Percentiles rank a stretch among this genome's conserved stretches.
phyloP scores from a whole-genome alignment of 2,329 filamentous ascomycete genomes.

The Bipolaris cookei region DNA sequence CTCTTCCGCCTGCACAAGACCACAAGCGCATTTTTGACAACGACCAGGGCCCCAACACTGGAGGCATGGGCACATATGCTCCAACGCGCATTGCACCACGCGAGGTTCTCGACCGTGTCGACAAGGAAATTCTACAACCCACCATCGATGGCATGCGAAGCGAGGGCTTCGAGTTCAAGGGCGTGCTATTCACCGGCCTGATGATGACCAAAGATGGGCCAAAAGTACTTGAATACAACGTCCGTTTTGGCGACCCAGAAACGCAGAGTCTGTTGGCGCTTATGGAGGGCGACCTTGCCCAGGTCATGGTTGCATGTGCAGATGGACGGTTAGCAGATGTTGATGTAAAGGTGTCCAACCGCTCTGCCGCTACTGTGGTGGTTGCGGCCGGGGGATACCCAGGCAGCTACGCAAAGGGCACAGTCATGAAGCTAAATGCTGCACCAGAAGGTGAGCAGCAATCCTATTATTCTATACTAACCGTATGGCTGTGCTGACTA shows the following conservation, averaged over 20 bases:
- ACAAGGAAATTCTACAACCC: constrained; percentile 83
- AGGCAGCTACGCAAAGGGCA: constrained; percentile 79
- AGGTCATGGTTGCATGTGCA: constrained; percentile 86
- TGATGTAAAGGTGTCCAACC: constrained; percentile 68
- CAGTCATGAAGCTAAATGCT: constrained; percentile 62
- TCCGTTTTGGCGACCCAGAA: constrained; percentile 90
- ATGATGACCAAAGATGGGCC: constrained; percentile 87
- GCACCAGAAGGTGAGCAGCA: constrained; percentile 57
- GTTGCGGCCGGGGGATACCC: constrained; percentile 92
- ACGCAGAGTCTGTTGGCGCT: constrained; percentile 85
- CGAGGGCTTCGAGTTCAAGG: constrained; percentile 65
- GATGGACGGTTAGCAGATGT: constrained; percentile 75
- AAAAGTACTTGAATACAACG: constrained; percentile 90
- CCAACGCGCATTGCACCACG: constrained; percentile 63
- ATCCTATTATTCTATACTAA: constrained; percentile 34
- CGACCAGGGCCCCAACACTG: constrained; percentile 90
- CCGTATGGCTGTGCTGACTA: too few relatives aligned
- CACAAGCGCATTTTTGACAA: constrained; percentile 95
- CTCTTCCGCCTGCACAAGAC: constrained; percentile 89
- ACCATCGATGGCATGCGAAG: constrained; percentile 87
- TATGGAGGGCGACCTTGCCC: constrained; percentile 83
- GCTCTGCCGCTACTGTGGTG: constrained; percentile 90
- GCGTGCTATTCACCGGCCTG: constrained; percentile 85
- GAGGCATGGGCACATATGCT: constrained; percentile 97
- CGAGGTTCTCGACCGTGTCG: constrained; percentile 77